These are phyloP conservation scores for Diaporthe australafricana DNA, from an alignment of 2,329 filamentous ascomycete genomes.

Conservation along the genomic window DNA sequence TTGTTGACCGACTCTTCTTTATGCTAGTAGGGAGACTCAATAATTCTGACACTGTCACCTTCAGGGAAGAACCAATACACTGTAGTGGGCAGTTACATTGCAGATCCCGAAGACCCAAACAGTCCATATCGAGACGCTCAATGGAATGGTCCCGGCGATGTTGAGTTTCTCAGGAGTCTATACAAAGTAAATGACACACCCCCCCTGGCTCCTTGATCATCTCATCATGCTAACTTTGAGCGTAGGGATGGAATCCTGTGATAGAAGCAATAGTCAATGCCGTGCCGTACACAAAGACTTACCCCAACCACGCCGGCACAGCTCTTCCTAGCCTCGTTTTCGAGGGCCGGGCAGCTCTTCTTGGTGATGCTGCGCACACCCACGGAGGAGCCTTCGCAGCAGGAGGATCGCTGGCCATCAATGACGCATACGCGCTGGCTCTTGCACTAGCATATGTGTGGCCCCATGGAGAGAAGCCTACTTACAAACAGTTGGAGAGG, in stretches of 20 bases:
- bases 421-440: constrained; percentile 50
- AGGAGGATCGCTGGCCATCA: constrained; percentile 52
- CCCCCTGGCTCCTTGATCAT: neutral
- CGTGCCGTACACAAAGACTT: constrained; percentile 46
- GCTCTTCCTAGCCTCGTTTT: constrained; percentile 46
- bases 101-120: constrained; percentile 42
- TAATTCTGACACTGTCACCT: neutral
- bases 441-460: constrained; percentile 39
- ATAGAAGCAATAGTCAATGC: constrained; percentile 47
- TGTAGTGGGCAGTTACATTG: constrained; percentile 45
- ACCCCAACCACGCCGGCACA: constrained; percentile 49
- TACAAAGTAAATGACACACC: constrained; percentile 36
- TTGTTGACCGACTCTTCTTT: too few species aligned
- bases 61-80: constrained; percentile 46
- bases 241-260: constrained; percentile 49
- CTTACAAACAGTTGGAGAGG: neutral
- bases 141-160: constrained; percentile 45
- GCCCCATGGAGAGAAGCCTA: neutral
- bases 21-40: too few species aligned
- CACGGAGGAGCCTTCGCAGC: constrained; percentile 53
- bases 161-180: constrained; percentile 46
- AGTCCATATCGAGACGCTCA: constrained; percentile 38
- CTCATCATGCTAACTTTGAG: neutral
- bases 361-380: constrained; percentile 52
- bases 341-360: constrained; percentile 45